phyloP scores from a whole-genome alignment of 78 protist genomes.

The Creolimax fragrantissima region DNA sequence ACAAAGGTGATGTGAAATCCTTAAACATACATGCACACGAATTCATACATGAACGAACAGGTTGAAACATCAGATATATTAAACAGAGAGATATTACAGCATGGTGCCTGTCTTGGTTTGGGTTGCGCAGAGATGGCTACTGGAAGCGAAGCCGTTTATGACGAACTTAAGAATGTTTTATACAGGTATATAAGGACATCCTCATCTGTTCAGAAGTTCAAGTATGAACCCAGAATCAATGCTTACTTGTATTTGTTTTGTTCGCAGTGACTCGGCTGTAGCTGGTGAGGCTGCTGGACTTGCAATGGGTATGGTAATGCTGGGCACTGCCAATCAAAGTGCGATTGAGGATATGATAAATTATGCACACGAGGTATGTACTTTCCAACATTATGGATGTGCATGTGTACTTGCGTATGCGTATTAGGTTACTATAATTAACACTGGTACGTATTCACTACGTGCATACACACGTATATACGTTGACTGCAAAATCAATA shows the following conservation, averaged over 20 bases:
- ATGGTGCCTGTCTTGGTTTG: slow-evolving; percentile 95
- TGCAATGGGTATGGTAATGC: slow-evolving; percentile 90
- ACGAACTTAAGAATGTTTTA: slow-evolving; percentile 51
- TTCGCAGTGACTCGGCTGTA: slow-evolving; percentile 67
- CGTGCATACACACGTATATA: neutral
- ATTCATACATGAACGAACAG: too few species aligned
- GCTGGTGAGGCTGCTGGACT: slow-evolving; percentile 96
- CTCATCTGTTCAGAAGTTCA: neutral
- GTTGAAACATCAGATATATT: neutral
- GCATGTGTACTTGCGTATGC: neutral
- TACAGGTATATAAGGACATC: neutral
- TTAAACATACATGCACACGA: too few species aligned
- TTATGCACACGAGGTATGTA: slow-evolving; percentile 91
- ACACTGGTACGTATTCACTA: neutral
- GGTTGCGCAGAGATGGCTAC: slow-evolving; percentile 89
- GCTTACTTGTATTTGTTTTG: neutral
- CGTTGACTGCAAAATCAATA: too few species aligned
- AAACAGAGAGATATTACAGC: slow-evolving; percentile 62
- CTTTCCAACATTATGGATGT: slow-evolving; percentile 67
- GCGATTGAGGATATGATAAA: slow-evolving; percentile 76
- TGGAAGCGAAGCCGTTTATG: slow-evolving; percentile 56
- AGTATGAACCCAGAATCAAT: neutral
- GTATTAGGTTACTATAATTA: too few species aligned
- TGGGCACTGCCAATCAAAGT: slow-evolving; percentile 68
- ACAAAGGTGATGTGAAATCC: too few species aligned